These are phyloP conservation scores for Pythium folliculosum DNA, from an alignment of 352 stramenopile genomes.

Conservation along the genomic window DNA sequence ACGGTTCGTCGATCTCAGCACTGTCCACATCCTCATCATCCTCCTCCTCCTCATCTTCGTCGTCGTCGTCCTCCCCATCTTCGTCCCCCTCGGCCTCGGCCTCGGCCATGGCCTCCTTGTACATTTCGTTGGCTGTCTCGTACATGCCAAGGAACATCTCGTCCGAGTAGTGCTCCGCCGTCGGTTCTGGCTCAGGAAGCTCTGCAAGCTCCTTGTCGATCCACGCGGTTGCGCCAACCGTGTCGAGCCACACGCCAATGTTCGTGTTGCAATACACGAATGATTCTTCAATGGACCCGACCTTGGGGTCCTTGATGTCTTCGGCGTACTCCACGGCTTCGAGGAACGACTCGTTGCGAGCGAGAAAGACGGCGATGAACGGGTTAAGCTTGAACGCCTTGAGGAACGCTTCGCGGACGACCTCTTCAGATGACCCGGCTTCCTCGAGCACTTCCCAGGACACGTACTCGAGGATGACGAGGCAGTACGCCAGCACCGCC, in stretches of 20 bases:
- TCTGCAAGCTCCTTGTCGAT: slow-evolving; percentile 80
- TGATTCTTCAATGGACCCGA: slow-evolving; percentile 83
- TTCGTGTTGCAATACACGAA: slow-evolving; percentile 81
- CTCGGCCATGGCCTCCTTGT: slow-evolving; percentile 63
- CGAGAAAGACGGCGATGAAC: slow-evolving; percentile 83
- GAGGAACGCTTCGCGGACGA: slow-evolving; percentile 69
- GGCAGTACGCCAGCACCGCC: slow-evolving; percentile 79
- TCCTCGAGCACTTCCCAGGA: slow-evolving; percentile 89
- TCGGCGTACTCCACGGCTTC: slow-evolving; percentile 83
- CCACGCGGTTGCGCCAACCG: slow-evolving; percentile 76
- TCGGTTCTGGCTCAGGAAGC: slow-evolving; percentile 46
- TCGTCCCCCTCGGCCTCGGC: slow-evolving; percentile 35
- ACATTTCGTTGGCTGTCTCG: slow-evolving; percentile 84
- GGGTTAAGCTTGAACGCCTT: slow-evolving; percentile 77
- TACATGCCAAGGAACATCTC: slow-evolving; percentile 91
- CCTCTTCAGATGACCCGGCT: slow-evolving; percentile 70
- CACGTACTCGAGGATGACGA: slow-evolving; percentile 86
- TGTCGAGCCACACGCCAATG: slow-evolving; percentile 86
- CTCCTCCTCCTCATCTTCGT: slow-evolving; percentile 27
- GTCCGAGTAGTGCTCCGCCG: slow-evolving; percentile 55
- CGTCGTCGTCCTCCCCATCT: slow-evolving; percentile 23
- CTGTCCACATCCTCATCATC: slow-evolving; percentile 41
- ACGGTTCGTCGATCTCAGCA: slow-evolving; percentile 47
- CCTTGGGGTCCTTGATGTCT: slow-evolving; percentile 68
- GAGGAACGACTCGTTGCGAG: slow-evolving; percentile 78